phyloP scores from a whole-genome alignment of 176 grass and related monocot genomes.

The Cenchrus americanus region DNA sequence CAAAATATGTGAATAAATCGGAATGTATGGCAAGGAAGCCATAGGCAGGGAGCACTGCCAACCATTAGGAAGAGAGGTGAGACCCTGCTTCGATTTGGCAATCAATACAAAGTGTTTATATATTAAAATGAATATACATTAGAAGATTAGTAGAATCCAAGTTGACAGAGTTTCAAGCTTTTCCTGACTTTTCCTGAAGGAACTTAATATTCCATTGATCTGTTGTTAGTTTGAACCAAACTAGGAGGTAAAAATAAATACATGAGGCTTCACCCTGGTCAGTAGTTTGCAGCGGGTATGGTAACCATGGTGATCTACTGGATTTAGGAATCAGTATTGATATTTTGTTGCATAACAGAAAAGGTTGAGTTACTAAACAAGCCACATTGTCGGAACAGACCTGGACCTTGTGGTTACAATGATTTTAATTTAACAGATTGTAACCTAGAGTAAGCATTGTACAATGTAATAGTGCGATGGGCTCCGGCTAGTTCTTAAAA shows the following conservation, averaged over 20 bases:
- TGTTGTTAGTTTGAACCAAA: neutral
- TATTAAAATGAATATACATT: constrained; percentile 4
- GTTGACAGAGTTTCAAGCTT: neutral
- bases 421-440: constrained; percentile 15
- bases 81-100: neutral
- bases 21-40: neutral
- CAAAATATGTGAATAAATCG: neutral
- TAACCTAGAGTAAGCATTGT: neutral
- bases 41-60: constrained; percentile 1
- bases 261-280: neutral
- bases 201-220: neutral
- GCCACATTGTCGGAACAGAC: neutral
- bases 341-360: neutral
- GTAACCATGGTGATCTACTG: neutral
- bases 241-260: neutral
- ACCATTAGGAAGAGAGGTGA: constrained; percentile 14
- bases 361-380: neutral
- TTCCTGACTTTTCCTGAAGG: neutral
- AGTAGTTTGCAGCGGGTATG: neutral
- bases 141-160: neutral
- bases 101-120: neutral
- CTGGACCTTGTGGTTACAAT: neutral
- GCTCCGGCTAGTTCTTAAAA: too few species aligned
- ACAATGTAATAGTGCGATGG: neutral
- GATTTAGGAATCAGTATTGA: neutral